These are phyloP conservation scores for Lyophyllum atratum DNA, from an alignment of 768 basidiomycete genomes.

Conservation along the genomic window DNA sequence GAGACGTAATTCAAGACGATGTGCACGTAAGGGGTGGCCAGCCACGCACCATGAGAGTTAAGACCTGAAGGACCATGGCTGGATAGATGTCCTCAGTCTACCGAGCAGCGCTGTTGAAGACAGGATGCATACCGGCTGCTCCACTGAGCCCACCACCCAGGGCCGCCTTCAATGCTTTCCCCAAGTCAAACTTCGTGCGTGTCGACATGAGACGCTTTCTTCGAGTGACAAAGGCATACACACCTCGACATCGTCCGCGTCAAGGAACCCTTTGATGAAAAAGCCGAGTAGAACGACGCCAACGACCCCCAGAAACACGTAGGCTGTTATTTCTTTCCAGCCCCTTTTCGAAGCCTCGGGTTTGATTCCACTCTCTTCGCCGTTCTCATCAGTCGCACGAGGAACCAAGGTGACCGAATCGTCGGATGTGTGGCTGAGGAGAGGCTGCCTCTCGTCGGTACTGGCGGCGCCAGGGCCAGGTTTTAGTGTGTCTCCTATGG, in stretches of 20 bases:
- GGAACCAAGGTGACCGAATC: no score
- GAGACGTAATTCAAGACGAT: conserved; percentile 5
- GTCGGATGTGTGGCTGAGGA: conserved; percentile 15
- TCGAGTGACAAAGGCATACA: conserved; percentile 19
- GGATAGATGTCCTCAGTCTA: neutral
- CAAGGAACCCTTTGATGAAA: conserved; percentile 72
- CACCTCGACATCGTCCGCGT: conserved; percentile 68
- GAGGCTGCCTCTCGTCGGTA: conserved; percentile 24
- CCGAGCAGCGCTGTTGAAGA: neutral
- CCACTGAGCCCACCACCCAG: conserved; percentile 91
- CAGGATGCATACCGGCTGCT: conserved; percentile 60
- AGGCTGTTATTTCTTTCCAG: conserved; percentile 29
- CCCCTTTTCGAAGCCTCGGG: conserved; percentile 2
- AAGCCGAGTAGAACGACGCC: conserved; percentile 43
- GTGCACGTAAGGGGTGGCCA: neutral
- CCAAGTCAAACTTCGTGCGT: conserved; percentile 71
- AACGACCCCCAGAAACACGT: conserved; percentile 34
- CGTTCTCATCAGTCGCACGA: conserved; percentile 4
- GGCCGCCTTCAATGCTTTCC: conserved; percentile 75
- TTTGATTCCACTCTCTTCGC: neutral
- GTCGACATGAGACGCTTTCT: neutral
- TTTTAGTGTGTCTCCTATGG: conserved; percentile 2
- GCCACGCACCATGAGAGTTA: conserved; percentile 71
- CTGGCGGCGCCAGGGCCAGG: neutral
- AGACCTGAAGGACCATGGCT: conserved; percentile 95